Conservation (phyloP, 2,329 filamentous ascomycete species). For the Xylariaceae sp. region DNA sequence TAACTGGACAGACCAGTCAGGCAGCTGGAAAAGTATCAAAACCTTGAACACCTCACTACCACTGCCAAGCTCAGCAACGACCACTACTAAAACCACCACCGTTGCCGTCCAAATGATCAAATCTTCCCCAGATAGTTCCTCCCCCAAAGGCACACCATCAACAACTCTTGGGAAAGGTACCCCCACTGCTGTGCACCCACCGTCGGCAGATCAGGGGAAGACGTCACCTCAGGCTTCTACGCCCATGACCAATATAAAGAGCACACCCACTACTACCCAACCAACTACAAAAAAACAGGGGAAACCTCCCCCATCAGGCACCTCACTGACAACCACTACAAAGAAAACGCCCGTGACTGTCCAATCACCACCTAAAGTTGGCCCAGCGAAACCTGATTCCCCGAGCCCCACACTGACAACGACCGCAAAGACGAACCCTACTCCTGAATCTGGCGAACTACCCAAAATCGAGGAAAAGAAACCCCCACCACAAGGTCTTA, state of each 20-base stretch:
- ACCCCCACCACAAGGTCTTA: not conserved
- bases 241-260: not conserved
- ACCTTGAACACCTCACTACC: conserved; percentile 2
- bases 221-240: not conserved
- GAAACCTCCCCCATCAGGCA: not conserved
- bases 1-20: conserved; percentile 25
- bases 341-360: not conserved
- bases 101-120: conserved; percentile 5
- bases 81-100: not conserved
- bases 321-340: not conserved
- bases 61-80: conserved; percentile 7
- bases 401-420: not conserved
- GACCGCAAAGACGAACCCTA: not conserved
- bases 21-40: conserved; percentile 17
- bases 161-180: not conserved
- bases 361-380: not conserved
- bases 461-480: not conserved
- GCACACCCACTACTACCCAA: not conserved
- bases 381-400: not conserved
- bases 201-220: not conserved
- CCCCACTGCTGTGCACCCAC: not conserved
- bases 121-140: not conserved
- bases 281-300: not conserved
- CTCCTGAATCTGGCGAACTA: not conserved
- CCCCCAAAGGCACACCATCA: not conserved